Conservation (phyloP, 805 yeast genomes). For the Sugiyamaella mastotermitis region DNA sequence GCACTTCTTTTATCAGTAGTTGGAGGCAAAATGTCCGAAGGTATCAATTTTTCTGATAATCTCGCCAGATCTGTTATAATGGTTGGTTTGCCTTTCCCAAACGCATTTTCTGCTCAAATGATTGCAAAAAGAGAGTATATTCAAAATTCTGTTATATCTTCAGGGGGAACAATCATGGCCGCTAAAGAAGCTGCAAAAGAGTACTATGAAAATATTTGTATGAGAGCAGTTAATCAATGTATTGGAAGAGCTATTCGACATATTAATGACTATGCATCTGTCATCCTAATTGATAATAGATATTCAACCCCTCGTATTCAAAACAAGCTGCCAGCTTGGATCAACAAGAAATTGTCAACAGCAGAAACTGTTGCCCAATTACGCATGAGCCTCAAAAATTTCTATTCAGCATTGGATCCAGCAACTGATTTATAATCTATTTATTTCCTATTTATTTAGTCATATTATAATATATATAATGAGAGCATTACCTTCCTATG, state of each 20-base stretch:
- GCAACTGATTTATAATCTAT: too few relatives aligned
- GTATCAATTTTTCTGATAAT: conserved; percentile 83
- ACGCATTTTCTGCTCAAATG: conserved; percentile 73
- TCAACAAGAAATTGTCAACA: conserved; percentile 25
- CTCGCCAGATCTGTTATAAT: conserved; percentile 83
- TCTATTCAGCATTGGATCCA: too few relatives aligned
- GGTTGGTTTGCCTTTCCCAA: conserved; percentile 89
- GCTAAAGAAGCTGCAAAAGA: conserved; percentile 41
- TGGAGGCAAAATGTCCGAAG: conserved; percentile 90
- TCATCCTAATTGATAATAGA: conserved; percentile 65
- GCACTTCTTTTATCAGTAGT: conserved; percentile 78
- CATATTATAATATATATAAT: too few relatives aligned
- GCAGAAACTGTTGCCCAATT: conserved; percentile 17
- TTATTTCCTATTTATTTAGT: too few relatives aligned
- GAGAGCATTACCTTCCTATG: too few relatives aligned
- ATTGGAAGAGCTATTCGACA: conserved; percentile 91
- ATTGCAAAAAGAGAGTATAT: conserved; percentile 64
- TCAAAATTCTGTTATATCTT: conserved; percentile 42
- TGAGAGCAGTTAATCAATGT: conserved; percentile 89
- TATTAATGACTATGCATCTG: conserved; percentile 69
- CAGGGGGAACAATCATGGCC: conserved; percentile 39
- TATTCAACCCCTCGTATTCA: conserved; percentile 39
- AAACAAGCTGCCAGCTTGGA: conserved; percentile 63
- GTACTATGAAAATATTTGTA: conserved; percentile 77
- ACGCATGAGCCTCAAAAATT: too few relatives aligned